Conservation (phyloP, 148 eudicot genomes). For the Cornus florida region DNA sequence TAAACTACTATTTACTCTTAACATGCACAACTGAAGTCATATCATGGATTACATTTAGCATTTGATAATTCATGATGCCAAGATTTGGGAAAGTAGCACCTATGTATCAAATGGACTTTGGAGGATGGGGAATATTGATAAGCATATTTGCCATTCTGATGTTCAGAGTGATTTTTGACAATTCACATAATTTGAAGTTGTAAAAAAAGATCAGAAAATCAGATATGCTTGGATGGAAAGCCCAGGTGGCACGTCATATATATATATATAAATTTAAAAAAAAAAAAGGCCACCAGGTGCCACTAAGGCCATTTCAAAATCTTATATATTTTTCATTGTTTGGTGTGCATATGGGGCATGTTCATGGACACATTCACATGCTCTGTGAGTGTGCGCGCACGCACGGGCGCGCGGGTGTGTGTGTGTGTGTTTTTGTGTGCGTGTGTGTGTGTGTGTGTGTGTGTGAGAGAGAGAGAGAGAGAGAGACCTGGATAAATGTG, state of each 20-base stretch:
- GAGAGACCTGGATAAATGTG: constrained; percentile 90
- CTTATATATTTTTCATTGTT: background rate
- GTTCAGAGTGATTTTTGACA: too few relatives aligned
- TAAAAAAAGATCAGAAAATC: background rate
- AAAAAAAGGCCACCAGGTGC: background rate
- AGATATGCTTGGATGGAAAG: background rate
- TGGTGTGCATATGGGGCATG: background rate
- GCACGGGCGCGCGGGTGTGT: too few relatives aligned
- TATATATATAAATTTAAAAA: too few relatives aligned
- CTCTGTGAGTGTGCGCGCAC: too few relatives aligned
- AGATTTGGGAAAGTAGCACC: background rate
- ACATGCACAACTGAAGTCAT: background rate
- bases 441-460: background rate
- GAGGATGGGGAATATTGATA: background rate
- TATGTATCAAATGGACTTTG: background rate
- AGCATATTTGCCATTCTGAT: too few relatives aligned
- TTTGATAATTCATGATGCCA: background rate
- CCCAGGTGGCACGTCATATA: too few relatives aligned
- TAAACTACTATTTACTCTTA: background rate
- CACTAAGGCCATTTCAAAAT: background rate
- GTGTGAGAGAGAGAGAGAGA: constrained; percentile 7
- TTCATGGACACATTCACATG: too few relatives aligned
- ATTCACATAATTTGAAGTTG: background rate
- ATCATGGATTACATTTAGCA: background rate
- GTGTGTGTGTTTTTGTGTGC: background rate